phyloP scores from a whole-genome alignment of 805 yeast genomes.

The Candida montana region DNA sequence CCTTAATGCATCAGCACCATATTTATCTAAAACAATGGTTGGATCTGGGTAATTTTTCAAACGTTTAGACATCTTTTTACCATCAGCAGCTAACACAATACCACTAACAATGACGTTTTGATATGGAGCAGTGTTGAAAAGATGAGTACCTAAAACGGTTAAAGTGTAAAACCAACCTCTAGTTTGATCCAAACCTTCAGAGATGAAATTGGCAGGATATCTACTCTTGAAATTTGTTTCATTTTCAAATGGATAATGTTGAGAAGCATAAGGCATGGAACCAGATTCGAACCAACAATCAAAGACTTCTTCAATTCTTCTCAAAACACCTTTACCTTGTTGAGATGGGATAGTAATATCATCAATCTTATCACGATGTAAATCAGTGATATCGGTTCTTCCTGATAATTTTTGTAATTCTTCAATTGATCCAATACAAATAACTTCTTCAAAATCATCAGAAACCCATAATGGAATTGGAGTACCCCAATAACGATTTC shows the following conservation, averaged over 20 bases:
- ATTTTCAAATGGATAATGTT: slow-evolving; percentile 94
- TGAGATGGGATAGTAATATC: slow-evolving; percentile 88
- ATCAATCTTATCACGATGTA: slow-evolving; percentile 93
- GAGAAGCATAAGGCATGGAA: slow-evolving; percentile 96
- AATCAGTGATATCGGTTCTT: slow-evolving; percentile 70
- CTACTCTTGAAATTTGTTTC: slow-evolving; percentile 60
- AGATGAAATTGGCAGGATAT: slow-evolving; percentile 96
- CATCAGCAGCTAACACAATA: slow-evolving; percentile 95
- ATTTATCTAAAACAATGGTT: slow-evolving; percentile 66
- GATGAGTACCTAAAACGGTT: slow-evolving; percentile 90
- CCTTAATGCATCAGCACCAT: slow-evolving; percentile 98
- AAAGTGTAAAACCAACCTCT: slow-evolving; percentile 99
- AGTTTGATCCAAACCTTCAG: slow-evolving; percentile 99
- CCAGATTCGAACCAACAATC: slow-evolving; percentile 99
- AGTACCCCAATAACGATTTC: slow-evolving; percentile 99
- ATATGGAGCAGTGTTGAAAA: slow-evolving; percentile 90
- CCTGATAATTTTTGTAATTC: slow-evolving; percentile 87
- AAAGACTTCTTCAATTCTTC: slow-evolving; percentile 93
- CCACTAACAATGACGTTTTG: slow-evolving; percentile 94
- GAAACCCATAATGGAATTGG: slow-evolving; percentile 98
- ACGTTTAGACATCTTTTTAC: slow-evolving; percentile 98
- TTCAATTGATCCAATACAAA: slow-evolving; percentile 86
- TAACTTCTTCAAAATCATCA: slow-evolving; percentile 88
- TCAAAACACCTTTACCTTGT: slow-evolving; percentile 80
- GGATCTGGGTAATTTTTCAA: slow-evolving; percentile 98